These are phyloP conservation scores for Lachnellula arida DNA, from an alignment of 2,329 filamentous ascomycete genomes.

Conservation along the genomic window DNA sequence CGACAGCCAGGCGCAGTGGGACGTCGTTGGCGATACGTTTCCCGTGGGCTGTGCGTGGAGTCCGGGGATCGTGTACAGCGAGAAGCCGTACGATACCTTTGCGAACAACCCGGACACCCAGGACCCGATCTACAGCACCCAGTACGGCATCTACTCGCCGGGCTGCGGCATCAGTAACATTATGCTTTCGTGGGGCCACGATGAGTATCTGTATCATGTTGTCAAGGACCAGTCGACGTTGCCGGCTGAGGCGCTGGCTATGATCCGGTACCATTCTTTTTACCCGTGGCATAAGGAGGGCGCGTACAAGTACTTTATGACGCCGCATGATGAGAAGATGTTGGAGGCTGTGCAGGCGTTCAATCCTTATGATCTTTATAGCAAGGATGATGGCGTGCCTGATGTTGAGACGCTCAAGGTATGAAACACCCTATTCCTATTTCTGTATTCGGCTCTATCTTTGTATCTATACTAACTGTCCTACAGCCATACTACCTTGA, in stretches of 20 bases:
- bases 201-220: slow-evolving; percentile 84
- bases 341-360: slow-evolving; percentile 77
- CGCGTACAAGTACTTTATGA: slow-evolving; percentile 79
- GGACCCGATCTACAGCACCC: slow-evolving; percentile 68
- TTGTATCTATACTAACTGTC: slow-evolving; percentile 4
- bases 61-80: slow-evolving; percentile 66
- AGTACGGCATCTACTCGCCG: slow-evolving; percentile 73
- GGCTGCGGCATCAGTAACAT: slow-evolving; percentile 82
- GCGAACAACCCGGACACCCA: slow-evolving; percentile 66
- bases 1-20: slow-evolving; percentile 82
- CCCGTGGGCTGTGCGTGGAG: slow-evolving; percentile 73
- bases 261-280: slow-evolving; percentile 90
- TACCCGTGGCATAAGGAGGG: slow-evolving; percentile 86
- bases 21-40: slow-evolving; percentile 85
- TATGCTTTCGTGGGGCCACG: slow-evolving; percentile 87
- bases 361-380: slow-evolving; percentile 89
- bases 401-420: slow-evolving; percentile 72
- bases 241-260: slow-evolving; percentile 77
- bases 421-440: slow-evolving; percentile 29
- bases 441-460: neutral
- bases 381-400: slow-evolving; percentile 80
- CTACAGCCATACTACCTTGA: slow-evolving; percentile 66
- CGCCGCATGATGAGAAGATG: slow-evolving; percentile 74
- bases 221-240: slow-evolving; percentile 77
- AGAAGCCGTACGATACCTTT: slow-evolving; percentile 59